A percentile compares a stretch with the other conserved stretches of the same genome.
Evolutionary conservation across 179 eudicot species (phyloP).

Genomic region (Vitellaria paradoxa): DNA sequence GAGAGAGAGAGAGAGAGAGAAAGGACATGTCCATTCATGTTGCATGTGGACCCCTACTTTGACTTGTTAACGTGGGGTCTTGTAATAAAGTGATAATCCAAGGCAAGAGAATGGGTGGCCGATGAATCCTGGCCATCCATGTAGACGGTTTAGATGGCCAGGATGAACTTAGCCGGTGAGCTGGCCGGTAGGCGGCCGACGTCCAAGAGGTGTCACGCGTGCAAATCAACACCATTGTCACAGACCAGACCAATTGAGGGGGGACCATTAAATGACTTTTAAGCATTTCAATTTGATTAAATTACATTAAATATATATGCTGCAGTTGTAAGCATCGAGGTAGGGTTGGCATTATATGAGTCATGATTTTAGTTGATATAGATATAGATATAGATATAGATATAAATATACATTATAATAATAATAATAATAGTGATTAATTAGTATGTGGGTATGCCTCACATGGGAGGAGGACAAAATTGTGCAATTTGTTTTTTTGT

Average conservation of each 20-base stretch:
- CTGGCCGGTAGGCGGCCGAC: slow-evolving; percentile 15
- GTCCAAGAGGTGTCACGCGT: slow-evolving; percentile 15
- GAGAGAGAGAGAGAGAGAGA: background rate
- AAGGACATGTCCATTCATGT: background rate
- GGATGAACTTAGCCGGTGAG: background rate
- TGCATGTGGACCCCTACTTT: slow-evolving; percentile 18
- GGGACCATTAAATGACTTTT: slow-evolving; percentile 12
- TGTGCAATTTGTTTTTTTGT: background rate
- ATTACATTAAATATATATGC: background rate
- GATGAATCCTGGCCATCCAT: slow-evolving; percentile 7
- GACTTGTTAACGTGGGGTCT: background rate
- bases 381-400: too few relatives aligned
- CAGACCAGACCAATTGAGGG: slow-evolving; percentile 6
- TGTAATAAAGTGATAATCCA: background rate
- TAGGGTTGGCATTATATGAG: slow-evolving; percentile 15
- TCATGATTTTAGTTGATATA: background rate
- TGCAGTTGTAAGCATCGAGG: slow-evolving; percentile 14
- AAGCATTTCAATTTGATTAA: background rate
- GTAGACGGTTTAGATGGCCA: background rate
- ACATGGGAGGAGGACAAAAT: slow-evolving; percentile 27
- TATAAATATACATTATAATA: background rate
- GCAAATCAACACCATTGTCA: slow-evolving; percentile 12
- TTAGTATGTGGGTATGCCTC: slow-evolving; percentile 17
- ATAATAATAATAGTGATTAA: background rate
- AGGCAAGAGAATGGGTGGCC: background rate